Evolutionary conservation across 768 basidiomycete genomes (phyloP).

Genomic region (Aureoboletus auriporus): DNA sequence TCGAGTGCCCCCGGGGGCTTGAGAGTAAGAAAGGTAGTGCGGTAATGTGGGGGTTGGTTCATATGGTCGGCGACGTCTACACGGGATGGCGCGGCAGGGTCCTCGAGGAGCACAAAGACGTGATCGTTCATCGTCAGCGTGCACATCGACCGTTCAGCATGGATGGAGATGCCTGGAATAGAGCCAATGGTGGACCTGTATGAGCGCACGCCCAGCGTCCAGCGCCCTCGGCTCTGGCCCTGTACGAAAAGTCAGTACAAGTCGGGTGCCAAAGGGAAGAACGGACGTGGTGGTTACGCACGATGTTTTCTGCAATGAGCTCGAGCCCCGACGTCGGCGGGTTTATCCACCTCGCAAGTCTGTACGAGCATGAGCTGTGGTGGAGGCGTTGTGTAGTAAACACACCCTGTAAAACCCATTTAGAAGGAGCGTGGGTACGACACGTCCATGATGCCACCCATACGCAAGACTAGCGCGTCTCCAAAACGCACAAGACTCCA

Average conservation of each 20-base stretch:
- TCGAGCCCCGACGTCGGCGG: conserved; percentile 71
- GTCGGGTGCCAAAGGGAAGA: conserved; percentile 9
- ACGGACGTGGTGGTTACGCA: conserved; percentile 63
- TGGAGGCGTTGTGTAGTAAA: not conserved
- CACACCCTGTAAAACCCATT: conserved; percentile 66
- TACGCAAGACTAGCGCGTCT: conserved; percentile 39
- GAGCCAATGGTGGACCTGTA: conserved; percentile 71
- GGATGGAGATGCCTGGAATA: conserved; percentile 45
- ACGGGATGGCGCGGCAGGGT: conserved; percentile 65
- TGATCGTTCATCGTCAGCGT: conserved; percentile 77
- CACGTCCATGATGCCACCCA: conserved; percentile 32
- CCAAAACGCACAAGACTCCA: conserved; percentile 28
- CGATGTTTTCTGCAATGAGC: conserved; percentile 65
- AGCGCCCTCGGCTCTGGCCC: conserved; percentile 60
- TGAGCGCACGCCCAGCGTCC: conserved; percentile 67
- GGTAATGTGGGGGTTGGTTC: conserved; percentile 51
- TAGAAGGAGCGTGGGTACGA: conserved; percentile 8
- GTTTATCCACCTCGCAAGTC: conserved; percentile 79
- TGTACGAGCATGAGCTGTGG: conserved; percentile 24
- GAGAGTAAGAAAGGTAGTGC: conserved; percentile 73
- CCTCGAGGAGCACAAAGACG: conserved; percentile 76
- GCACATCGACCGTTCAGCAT: conserved; percentile 67
- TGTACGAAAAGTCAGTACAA: conserved; percentile 28
- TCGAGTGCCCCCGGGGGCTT: conserved; percentile 72
- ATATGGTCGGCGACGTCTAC: conserved; percentile 44